Base-by-base conservation (phyloP, 495 filamentous ascomycete genomes). In the Chaetomidium leptoderma region DNA sequence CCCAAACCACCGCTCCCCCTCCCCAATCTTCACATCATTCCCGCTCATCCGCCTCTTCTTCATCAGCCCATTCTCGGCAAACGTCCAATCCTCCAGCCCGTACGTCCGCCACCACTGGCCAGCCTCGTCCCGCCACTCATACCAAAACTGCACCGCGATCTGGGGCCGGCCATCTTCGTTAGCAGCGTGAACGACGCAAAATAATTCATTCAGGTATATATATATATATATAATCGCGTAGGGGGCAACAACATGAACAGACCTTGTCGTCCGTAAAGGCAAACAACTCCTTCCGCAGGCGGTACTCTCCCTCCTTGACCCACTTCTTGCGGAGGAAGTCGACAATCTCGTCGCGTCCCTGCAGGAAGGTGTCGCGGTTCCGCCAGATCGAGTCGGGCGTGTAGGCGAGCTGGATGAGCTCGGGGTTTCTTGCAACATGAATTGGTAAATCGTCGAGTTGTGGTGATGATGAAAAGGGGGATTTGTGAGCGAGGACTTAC, bases 81-180 rank as follows among this genome's bases (percentile, higher is more conserved):
- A 96, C 0, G 91, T 96, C 92, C 90, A 96, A 66, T 96, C 88
- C 73, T 96, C 90, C 24, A 95, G 77, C 0, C 92, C 91, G 69
- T 95, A 95, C 42, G 88, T 92, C 17, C 91, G 79, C 81, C 88
- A 95, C 91, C 90, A 97, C 64, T 88, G 85, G 65, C 90, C 86
- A 1, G 78, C 58, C 6, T 69, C 72, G 64, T 95, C 90, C 53
- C 84, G 81, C 72, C 83, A 95, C 70, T 96, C 91, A 59, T 95
- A 95, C 90, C 90, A 95, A 70, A 95, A 95, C 71, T 95, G 88
- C 39, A 93, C 90, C 1, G 88, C 89, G 63, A 92, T 95, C 72
- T 80, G 56, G 19, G 4, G 6, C 17, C 8, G 11, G 37, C 17
- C n/a, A 19, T 24, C 40, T 23, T 17, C 14, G 43, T 26, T 26